Conservation (phyloP, 1,139 yeast genomes). For the Taphrina sp. region DNA sequence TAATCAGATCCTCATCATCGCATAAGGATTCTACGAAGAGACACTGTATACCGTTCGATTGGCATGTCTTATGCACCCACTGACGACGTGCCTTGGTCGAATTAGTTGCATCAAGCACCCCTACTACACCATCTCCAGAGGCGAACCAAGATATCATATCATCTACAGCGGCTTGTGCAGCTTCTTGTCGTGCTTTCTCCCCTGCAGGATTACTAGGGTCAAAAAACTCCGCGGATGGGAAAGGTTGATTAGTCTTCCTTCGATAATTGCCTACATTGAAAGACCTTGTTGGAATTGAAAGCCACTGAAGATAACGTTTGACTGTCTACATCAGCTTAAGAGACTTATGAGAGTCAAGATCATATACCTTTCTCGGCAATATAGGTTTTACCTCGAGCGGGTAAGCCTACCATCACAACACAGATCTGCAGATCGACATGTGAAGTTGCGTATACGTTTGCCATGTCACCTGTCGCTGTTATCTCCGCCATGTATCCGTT, state of each 20-base stretch:
- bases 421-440: slow-evolving; percentile 27
- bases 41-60: slow-evolving; percentile 72
- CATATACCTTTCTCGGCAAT: slow-evolving; percentile 28
- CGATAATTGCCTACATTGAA: slow-evolving; percentile 89
- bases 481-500: too few relatives aligned
- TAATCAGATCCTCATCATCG: slow-evolving; percentile 72
- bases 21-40: slow-evolving; percentile 92
- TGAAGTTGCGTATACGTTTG: background rate
- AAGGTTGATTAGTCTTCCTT: slow-evolving; percentile 54
- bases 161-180: slow-evolving; percentile 67
- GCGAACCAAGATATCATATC: slow-evolving; percentile 89
- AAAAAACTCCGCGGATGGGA: slow-evolving; percentile 74
- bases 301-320: slow-evolving; percentile 52
- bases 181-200: slow-evolving; percentile 59
- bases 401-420: slow-evolving; percentile 31
- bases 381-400: slow-evolving; percentile 32
- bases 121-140: slow-evolving; percentile 72
- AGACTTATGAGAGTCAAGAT: too few relatives aligned
- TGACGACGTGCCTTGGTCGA: slow-evolving; percentile 69
- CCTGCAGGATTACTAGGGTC: slow-evolving; percentile 67
- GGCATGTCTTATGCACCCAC: slow-evolving; percentile 62
- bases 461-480: too few relatives aligned
- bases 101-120: slow-evolving; percentile 86
- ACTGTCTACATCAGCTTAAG: background rate
- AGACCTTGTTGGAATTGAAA: slow-evolving; percentile 79